phyloP scores from a whole-genome alignment of 1,284 basidiomycete species.

The Volvariella surrecta region DNA sequence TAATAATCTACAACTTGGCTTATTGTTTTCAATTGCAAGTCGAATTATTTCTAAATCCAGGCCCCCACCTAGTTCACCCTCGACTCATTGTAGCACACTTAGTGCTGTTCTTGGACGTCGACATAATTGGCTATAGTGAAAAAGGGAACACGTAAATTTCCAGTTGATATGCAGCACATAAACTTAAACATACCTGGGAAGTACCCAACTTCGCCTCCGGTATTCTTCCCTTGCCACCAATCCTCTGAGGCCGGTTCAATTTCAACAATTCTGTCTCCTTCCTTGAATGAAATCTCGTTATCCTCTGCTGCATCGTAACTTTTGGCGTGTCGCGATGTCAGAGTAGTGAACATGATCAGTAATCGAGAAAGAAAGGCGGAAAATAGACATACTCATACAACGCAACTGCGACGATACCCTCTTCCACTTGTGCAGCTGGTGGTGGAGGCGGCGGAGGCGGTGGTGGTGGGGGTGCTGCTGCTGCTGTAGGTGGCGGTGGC shows the following conservation, averaged over 20 bases:
- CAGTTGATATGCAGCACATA: too few relatives aligned
- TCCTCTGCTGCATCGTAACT: slow-evolving; percentile 85
- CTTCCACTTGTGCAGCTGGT: slow-evolving; percentile 29
- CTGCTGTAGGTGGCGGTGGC: slow-evolving; percentile 32
- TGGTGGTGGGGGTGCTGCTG: slow-evolving; percentile 25
- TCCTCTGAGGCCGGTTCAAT: slow-evolving; percentile 73
- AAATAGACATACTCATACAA: slow-evolving; percentile 60
- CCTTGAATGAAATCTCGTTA: slow-evolving; percentile 80
- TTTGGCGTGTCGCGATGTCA: slow-evolving; percentile 1
- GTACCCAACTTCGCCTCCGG: slow-evolving; percentile 58
- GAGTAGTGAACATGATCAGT: neutral
- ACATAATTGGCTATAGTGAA: too few relatives aligned
- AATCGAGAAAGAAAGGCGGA: slow-evolving; percentile 3
- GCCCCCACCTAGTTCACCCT: too few relatives aligned
- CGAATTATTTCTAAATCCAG: too few relatives aligned
- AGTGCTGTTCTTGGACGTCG: too few relatives aligned
- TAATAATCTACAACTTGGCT: too few relatives aligned
- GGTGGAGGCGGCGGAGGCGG: slow-evolving; percentile 14
- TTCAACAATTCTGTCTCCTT: slow-evolving; percentile 70
- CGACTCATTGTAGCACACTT: too few relatives aligned
- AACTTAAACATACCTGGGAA: slow-evolving; percentile 68
- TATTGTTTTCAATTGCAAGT: too few relatives aligned
- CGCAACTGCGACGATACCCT: slow-evolving; percentile 60
- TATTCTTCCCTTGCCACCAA: slow-evolving; percentile 80
- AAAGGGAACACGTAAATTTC: too few relatives aligned